These are phyloP conservation scores for Erodium chrysanthum DNA, from an alignment of 441 rosid genomes.

Conservation along the genomic window DNA sequence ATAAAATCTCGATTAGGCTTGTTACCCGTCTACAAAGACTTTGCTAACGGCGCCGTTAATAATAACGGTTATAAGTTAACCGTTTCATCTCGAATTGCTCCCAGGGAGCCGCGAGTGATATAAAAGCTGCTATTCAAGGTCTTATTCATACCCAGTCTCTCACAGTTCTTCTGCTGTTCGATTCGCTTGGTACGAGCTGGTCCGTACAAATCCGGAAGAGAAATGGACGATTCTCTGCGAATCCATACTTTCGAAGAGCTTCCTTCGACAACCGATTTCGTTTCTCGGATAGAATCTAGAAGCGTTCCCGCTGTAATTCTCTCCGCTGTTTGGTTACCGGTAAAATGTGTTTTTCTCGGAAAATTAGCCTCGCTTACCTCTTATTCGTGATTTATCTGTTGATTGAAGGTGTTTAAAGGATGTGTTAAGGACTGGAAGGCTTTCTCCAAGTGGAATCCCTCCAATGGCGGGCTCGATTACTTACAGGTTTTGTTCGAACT, in stretches of 20 bases:
- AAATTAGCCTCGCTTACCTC: conserved; percentile 5
- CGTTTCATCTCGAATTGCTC: too few species aligned
- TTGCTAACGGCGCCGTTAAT: too few species aligned
- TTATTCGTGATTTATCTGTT: conserved; percentile 2
- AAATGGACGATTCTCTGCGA: conserved; percentile 26
- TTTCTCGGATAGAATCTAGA: conserved; percentile 45
- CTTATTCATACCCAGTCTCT: neutral
- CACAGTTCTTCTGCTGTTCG: neutral
- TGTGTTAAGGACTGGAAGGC: conserved; percentile 60
- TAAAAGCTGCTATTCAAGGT: neutral
- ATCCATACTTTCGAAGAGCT: conserved; percentile 37
- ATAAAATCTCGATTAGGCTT: too few species aligned
- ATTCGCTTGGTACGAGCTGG: neutral
- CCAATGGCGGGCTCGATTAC: conserved; percentile 61
- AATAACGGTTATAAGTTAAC: too few species aligned
- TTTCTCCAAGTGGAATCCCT: conserved; percentile 58
- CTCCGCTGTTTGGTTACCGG: neutral
- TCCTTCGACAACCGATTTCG: conserved; percentile 44
- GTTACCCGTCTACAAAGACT: too few species aligned
- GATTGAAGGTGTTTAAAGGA: conserved; percentile 49
- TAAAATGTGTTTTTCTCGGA: neutral
- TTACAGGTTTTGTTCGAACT: conserved; percentile 38
- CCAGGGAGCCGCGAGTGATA: neutral
- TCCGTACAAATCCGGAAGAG: neutral
- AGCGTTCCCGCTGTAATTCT: conserved; percentile 54